A percentile compares a stretch with the other conserved stretches of the same genome.
These are phyloP conservation scores for Backusella morwellensis DNA, from an alignment of 192 early-diverging fungal species.

Conservation along the genomic window DNA sequence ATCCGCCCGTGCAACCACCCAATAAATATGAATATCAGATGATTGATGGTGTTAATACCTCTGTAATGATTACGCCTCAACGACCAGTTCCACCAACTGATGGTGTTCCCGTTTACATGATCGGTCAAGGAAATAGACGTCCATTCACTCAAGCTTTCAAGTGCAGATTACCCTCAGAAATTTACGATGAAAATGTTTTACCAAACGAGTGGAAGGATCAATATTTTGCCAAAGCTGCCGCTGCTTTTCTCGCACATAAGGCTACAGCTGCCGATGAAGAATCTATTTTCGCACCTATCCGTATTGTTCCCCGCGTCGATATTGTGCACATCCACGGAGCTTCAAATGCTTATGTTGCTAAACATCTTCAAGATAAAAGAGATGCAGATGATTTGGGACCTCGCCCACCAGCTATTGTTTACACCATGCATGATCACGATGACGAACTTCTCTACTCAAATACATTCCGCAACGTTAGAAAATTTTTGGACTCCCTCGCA, in stretches of 20 bases:
- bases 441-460: slow-evolving; percentile 55
- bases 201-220: slow-evolving; percentile 57
- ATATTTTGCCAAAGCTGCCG: slow-evolving; percentile 56
- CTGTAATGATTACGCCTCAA: background rate
- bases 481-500: slow-evolving; percentile 43
- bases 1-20: slow-evolving; percentile 16
- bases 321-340: slow-evolving; percentile 58
- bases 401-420: slow-evolving; percentile 50
- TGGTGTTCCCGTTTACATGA: slow-evolving; percentile 48
- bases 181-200: slow-evolving; percentile 45
- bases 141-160: slow-evolving; percentile 53
- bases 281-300: slow-evolving; percentile 44
- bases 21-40: slow-evolving; percentile 14
- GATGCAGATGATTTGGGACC: slow-evolving; percentile 32
- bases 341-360: slow-evolving; percentile 49
- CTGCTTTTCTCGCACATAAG: slow-evolving; percentile 48
- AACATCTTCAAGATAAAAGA: slow-evolving; percentile 40
- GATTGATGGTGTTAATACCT: slow-evolving; percentile 4
- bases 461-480: slow-evolving; percentile 42
- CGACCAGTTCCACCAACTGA: background rate
- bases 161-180: slow-evolving; percentile 34
- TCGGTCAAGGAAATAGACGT: slow-evolving; percentile 44
- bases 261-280: slow-evolving; percentile 43
- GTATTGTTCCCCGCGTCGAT: slow-evolving; percentile 34
- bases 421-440: slow-evolving; percentile 57